These are phyloP conservation scores for Aotearoamyces nothofagi DNA, from an alignment of 2,329 filamentous ascomycete species.

Conservation along the genomic window DNA sequence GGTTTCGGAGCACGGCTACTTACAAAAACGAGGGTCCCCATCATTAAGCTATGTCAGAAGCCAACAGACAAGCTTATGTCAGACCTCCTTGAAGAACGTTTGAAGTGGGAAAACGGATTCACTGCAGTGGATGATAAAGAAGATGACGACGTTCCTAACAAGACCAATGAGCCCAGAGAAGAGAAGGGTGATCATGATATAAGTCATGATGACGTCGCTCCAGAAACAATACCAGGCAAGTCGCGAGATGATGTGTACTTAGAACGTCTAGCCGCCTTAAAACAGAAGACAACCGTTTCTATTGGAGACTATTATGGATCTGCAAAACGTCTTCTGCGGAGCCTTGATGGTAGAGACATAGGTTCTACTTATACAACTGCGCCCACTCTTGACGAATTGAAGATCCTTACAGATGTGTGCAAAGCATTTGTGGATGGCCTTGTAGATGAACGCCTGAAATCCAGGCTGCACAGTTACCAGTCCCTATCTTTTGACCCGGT, in stretches of 20 bases:
- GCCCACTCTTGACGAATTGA: slow-evolving; percentile 23
- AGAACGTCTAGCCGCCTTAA: slow-evolving; percentile 6
- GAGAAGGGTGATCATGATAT: slow-evolving; percentile 16
- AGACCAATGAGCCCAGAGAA: slow-evolving; percentile 10
- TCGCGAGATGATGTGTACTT: slow-evolving; percentile 1
- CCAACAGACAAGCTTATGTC: slow-evolving; percentile 45
- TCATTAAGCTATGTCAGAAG: slow-evolving; percentile 71
- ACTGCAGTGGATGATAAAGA: slow-evolving; percentile 22
- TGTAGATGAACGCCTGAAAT: slow-evolving; percentile 27
- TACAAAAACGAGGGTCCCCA: slow-evolving; percentile 67
- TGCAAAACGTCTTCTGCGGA: slow-evolving; percentile 16
- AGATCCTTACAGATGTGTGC: slow-evolving; percentile 34
- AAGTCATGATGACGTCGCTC: slow-evolving; percentile 4
- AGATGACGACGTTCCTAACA: slow-evolving; percentile 16
- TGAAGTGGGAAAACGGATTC: slow-evolving; percentile 53
- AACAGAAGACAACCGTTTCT: slow-evolving; percentile 15
- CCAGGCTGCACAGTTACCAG: slow-evolving; percentile 28
- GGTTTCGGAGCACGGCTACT: slow-evolving; percentile 66
- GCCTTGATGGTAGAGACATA: slow-evolving; percentile 16
- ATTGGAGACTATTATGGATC: slow-evolving; percentile 16
- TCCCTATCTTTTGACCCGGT: slow-evolving; percentile 24
- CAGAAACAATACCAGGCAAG: no score
- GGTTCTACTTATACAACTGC: slow-evolving; percentile 8
- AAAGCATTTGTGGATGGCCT: slow-evolving; percentile 39
- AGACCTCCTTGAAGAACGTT: slow-evolving; percentile 47